Evolutionary conservation across 1,284 basidiomycete genomes (phyloP).

Genomic region (Ceratorhiza oryzae-sativae): DNA sequence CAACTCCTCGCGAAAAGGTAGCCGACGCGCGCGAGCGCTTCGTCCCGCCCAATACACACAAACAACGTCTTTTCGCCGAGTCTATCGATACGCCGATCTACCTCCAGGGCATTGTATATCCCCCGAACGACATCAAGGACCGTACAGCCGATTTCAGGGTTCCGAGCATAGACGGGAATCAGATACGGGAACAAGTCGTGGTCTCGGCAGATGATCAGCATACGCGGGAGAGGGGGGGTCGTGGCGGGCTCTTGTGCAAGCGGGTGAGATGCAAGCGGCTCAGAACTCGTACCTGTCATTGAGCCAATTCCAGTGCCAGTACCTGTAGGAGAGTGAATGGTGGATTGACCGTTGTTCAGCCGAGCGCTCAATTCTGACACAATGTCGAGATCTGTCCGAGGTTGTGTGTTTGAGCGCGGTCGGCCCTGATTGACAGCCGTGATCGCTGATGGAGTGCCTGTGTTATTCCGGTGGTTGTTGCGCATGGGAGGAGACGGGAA

Average conservation of each 20-base stretch:
- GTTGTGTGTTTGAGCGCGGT: slow-evolving; percentile 30
- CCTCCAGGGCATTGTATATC: neutral
- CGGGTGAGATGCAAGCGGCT: slow-evolving; percentile 6
- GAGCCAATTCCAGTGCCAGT: neutral
- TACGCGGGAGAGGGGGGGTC: neutral
- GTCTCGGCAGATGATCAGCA: slow-evolving; percentile 21
- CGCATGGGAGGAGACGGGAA: neutral
- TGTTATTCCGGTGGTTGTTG: slow-evolving; percentile 19
- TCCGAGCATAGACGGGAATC: slow-evolving; percentile 16
- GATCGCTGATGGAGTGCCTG: neutral
- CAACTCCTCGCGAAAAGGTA: neutral
- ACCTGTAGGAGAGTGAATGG: neutral
- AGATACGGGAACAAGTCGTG: neutral
- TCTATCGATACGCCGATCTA: slow-evolving; percentile 1
- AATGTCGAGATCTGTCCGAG: slow-evolving; percentile 6
- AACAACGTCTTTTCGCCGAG: slow-evolving; percentile 20
- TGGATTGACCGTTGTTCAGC: slow-evolving; percentile 21
- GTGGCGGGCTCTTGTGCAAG: slow-evolving; percentile 21
- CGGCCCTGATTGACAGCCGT: neutral
- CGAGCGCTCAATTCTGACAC: slow-evolving; percentile 18
- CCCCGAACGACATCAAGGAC: slow-evolving; percentile 11
- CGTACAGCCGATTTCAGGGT: neutral
- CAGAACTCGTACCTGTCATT: neutral
- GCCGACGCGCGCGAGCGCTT: slow-evolving; percentile 19
- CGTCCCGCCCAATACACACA: slow-evolving; percentile 20